Percentiles rank a stretch among this genome's conserved stretches.
phyloP scores from a whole-genome alignment of 768 basidiomycete genomes.

The Boletellus emodensis region DNA sequence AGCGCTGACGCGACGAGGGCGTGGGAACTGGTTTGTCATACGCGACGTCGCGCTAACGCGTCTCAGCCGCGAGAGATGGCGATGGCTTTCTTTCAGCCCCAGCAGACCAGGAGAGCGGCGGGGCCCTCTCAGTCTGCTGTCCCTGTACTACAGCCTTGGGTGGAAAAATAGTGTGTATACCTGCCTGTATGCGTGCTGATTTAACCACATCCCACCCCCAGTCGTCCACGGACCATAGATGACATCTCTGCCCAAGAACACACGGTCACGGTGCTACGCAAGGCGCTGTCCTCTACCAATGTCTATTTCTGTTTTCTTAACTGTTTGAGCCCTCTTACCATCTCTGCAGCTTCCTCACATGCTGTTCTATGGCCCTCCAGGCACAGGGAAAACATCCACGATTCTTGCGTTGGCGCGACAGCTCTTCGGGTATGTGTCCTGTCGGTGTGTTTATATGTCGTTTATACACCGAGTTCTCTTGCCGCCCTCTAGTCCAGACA shows the following conservation, averaged over 20 bases:
- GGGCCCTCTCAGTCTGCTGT: constrained; percentile 46
- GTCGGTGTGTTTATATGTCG: neutral
- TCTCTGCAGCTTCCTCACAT: constrained; percentile 88
- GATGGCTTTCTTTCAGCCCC: constrained; percentile 68
- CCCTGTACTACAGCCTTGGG: constrained; percentile 83
- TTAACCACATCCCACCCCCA: constrained; percentile 31
- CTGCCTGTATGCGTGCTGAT: neutral
- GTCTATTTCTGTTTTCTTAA: constrained; percentile 37
- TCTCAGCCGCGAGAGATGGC: constrained; percentile 1
- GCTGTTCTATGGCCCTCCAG: constrained; percentile 99
- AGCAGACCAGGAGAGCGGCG: constrained; percentile 37
- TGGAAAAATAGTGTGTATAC: constrained; percentile 88
- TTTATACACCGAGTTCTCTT: neutral
- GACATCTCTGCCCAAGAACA: constrained; percentile 98
- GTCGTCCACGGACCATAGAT: constrained; percentile 96
- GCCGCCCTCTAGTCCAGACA: constrained; percentile 68
- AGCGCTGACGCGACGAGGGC: constrained; percentile 15
- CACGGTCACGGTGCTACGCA: constrained; percentile 86
- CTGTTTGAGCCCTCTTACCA: constrained; percentile 7
- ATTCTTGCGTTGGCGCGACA: constrained; percentile 92
- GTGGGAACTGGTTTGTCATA: constrained; percentile 33
- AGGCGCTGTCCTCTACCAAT: constrained; percentile 90
- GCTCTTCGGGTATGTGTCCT: constrained; percentile 74
- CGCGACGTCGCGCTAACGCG: constrained; percentile 42
- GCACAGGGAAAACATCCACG: constrained; percentile 97